Evolutionary conservation across 1,284 basidiomycete genomes (phyloP).

Genomic region (Laetiporus sulphureus): DNA sequence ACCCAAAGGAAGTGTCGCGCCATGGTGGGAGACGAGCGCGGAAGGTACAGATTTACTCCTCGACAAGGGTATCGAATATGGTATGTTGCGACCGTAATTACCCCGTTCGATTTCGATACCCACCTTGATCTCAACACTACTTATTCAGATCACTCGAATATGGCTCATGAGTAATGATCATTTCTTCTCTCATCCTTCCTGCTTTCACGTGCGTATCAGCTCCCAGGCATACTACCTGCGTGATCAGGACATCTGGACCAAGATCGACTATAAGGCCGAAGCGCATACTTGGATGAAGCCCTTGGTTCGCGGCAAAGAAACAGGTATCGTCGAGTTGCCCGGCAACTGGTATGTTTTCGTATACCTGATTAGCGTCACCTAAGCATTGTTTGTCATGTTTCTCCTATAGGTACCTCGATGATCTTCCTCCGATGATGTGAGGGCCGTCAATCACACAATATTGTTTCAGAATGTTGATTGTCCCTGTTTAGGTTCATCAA

Average conservation of each 20-base stretch:
- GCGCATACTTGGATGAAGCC: slow-evolving; percentile 77
- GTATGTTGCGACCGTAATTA: slow-evolving; percentile 24
- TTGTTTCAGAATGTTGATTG: background rate
- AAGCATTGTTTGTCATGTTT: background rate
- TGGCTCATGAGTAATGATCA: slow-evolving; percentile 51
- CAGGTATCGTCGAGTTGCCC: slow-evolving; percentile 68
- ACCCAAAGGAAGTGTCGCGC: slow-evolving; percentile 63
- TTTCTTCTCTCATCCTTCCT: too few species aligned
- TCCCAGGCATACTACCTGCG: slow-evolving; percentile 69
- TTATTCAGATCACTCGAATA: slow-evolving; percentile 56
- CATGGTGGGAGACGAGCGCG: slow-evolving; percentile 77
- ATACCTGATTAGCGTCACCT: background rate
- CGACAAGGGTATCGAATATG: slow-evolving; percentile 73
- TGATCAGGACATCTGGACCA: slow-evolving; percentile 67
- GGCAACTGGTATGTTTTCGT: slow-evolving; percentile 48
- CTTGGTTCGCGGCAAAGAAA: slow-evolving; percentile 55
- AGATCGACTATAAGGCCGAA: slow-evolving; percentile 59
- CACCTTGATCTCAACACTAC: background rate
- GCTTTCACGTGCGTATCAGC: slow-evolving; percentile 31
- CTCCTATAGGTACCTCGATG: slow-evolving; percentile 48
- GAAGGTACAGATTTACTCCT: slow-evolving; percentile 65
- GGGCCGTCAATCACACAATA: slow-evolving; percentile 7
- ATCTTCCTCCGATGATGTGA: slow-evolving; percentile 67
- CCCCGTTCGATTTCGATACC: background rate
- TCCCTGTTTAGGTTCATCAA: slow-evolving; percentile 51